These are phyloP conservation scores for Adansonia rubrostipa DNA, from an alignment of 441 rosid genomes.

Conservation along the genomic window DNA sequence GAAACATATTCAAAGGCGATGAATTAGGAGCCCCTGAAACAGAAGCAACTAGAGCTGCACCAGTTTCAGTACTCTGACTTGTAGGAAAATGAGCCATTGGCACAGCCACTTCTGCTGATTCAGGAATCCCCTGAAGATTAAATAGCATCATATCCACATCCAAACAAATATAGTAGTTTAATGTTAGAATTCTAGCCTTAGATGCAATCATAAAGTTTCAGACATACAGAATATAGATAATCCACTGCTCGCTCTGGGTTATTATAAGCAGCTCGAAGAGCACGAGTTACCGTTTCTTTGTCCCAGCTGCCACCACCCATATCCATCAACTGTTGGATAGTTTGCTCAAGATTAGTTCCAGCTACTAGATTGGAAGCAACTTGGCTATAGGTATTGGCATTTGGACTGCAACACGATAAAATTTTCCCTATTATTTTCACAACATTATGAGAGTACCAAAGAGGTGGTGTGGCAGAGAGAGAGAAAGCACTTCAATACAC, in stretches of 20 bases:
- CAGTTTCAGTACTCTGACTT: conserved; percentile 59
- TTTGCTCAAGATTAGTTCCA: conserved; percentile 70
- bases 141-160: conserved; percentile 30
- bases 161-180: conserved; percentile 16
- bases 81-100: conserved; percentile 57
- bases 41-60: conserved; percentile 53
- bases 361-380: conserved; percentile 89
- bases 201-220: conserved; percentile 7
- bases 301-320: conserved; percentile 98
- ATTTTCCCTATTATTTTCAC: conserved; percentile 3
- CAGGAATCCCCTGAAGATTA: conserved; percentile 85
- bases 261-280: conserved; percentile 95
- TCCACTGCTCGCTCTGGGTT: conserved; percentile 98
- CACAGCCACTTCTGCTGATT: conserved; percentile 77
- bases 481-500: not conserved
- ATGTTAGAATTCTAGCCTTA: not conserved
- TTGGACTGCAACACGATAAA: conserved; percentile 51
- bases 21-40: conserved; percentile 84
- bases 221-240: conserved; percentile 83
- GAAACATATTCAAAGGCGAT: conserved; percentile 94
- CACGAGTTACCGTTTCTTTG: conserved; percentile 85
- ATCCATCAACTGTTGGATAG: conserved; percentile 85
- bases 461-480: not conserved
- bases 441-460: not conserved
- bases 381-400: conserved; percentile 60